Evolutionary conservation across 768 basidiomycete genomes (phyloP), one percentile per base, ranked within the genome.

Genomic region (Kwoniella botswanensis): DNA sequence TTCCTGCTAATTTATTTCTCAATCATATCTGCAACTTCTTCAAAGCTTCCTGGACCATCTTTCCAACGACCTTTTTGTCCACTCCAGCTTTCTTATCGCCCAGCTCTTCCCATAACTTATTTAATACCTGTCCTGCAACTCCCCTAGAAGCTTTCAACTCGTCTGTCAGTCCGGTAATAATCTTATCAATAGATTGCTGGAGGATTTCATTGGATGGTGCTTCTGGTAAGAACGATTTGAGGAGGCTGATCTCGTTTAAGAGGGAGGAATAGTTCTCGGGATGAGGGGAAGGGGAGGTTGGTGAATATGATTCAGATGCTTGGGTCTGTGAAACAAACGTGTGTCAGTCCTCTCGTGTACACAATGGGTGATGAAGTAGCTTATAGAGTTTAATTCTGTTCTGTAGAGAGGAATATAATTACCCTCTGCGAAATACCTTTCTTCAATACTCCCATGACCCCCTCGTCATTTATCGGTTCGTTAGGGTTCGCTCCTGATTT

Each of bases 11-110:
- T 60, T 9, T 3, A 5, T 43, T 44, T 44, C 18, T 62, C 10
- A 9, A 6, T 21, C 56, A 67, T 35, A 59, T 24, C 41, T 67
- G 52, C 43, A 58, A 43, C 57, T 73, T 76, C 71, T 78, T 81
- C 67, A 83, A 63, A 59, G 74, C 74, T 62, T 83, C 82, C 17
- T 59, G 68, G 22, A 83, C 79, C 68, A 71, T 59, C 61, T 76
- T 81, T 2, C 81, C 81, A 42, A 82, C 64, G 46, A 77, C 76
- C 71, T 83, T 83, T 72, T 77, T 80, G 68, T 83, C 81, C 62
- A 75, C 77, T 1, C 54, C 65, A n/a, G 67, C 73, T 42, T 71
- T 72, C 7, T 66, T 67, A 21, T 83, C 79, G 17, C 77, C 82
- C 58, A 83, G 68, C 26, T 74, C 74, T 62, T 79, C 75, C 80